Conservation (phyloP, 2,329 filamentous ascomycete species). For the Penicillium sp. region DNA sequence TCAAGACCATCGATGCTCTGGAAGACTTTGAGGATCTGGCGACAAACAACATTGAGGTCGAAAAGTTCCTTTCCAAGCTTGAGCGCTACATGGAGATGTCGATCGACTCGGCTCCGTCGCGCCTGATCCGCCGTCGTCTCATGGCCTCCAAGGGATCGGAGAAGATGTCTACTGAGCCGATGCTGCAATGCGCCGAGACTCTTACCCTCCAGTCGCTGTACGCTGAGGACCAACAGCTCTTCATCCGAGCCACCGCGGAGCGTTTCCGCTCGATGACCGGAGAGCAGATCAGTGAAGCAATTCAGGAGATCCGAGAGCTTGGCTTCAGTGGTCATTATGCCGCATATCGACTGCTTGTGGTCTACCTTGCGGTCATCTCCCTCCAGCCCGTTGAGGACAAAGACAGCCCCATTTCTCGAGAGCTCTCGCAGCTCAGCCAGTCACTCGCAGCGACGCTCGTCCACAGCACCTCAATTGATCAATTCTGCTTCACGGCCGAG, state of each 20-base stretch:
- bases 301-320: conserved; percentile 40
- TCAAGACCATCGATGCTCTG: conserved; percentile 46
- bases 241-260: conserved; percentile 44
- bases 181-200: conserved; percentile 43
- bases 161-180: conserved; percentile 36
- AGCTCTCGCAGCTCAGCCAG: conserved; percentile 46
- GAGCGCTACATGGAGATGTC: conserved; percentile 44
- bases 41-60: conserved; percentile 41
- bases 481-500: conserved; percentile 49
- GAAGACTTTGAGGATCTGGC: conserved; percentile 50
- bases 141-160: conserved; percentile 39
- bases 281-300: conserved; percentile 38
- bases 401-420: conserved; percentile 43
- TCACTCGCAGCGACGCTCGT: conserved; percentile 41
- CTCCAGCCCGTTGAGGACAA: conserved; percentile 46
- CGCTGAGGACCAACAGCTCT: conserved; percentile 46
- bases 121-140: conserved; percentile 43
- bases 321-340: conserved; percentile 40
- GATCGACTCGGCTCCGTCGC: conserved; percentile 38
- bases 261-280: conserved; percentile 43
- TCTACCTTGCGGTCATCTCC: conserved; percentile 44
- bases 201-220: conserved; percentile 46
- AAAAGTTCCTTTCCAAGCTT: conserved; percentile 45
- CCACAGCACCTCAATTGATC: conserved; percentile 43
- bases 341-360: conserved; percentile 43